These are phyloP conservation scores for Phytopythium kandeliae DNA, from an alignment of 352 stramenopile species.

Conservation along the genomic window DNA sequence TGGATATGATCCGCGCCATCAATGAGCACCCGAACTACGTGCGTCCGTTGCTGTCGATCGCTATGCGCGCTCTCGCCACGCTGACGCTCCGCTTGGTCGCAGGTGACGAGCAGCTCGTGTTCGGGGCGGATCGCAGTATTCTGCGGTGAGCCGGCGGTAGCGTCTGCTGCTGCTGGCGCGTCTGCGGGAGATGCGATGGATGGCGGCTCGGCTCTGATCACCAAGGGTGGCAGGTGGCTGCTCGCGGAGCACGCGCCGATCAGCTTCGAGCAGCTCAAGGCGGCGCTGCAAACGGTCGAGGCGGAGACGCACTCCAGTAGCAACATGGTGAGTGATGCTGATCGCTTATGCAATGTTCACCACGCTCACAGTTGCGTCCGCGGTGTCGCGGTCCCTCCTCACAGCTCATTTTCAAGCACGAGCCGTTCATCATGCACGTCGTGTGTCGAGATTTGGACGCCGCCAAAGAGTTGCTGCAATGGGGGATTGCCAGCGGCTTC, in stretches of 20 bases:
- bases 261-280: conserved; percentile 60
- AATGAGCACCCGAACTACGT: conserved; percentile 86
- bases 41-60: conserved; percentile 3
- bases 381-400: background rate
- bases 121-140: conserved; percentile 89
- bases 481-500: conserved; percentile 77
- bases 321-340: conserved; percentile 51
- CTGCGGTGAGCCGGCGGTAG: conserved; percentile 36
- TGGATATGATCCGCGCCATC: conserved; percentile 83
- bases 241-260: conserved; percentile 76
- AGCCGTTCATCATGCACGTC: conserved; percentile 92
- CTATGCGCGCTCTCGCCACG: background rate
- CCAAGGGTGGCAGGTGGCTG: conserved; percentile 88
- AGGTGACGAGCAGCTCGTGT: conserved; percentile 91
- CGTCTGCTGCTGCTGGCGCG: background rate
- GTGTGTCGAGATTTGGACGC: conserved; percentile 73
- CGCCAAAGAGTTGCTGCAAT: conserved; percentile 79
- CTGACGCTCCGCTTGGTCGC: background rate
- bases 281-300: conserved; percentile 34
- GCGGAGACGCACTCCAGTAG: conserved; percentile 21
- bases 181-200: conserved; percentile 8
- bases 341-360: background rate
- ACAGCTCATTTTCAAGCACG: conserved; percentile 85
- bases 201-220: conserved; percentile 51
- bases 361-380: background rate